Conservation (phyloP, 116 monocot species). For the Zostera marina region DNA sequence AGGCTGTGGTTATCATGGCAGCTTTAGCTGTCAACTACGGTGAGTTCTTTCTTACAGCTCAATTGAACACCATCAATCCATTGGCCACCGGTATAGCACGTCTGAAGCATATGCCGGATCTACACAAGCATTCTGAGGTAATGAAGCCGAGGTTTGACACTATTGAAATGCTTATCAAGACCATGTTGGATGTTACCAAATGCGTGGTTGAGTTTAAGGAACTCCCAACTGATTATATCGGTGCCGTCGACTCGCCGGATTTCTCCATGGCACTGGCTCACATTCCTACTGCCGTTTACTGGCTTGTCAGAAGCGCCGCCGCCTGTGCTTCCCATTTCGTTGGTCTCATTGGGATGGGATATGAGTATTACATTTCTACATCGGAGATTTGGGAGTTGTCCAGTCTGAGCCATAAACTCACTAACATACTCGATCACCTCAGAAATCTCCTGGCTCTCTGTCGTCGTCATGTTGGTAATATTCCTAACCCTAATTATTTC, state of each 20-base stretch:
- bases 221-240: constrained; percentile 47
- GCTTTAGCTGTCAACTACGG: constrained; percentile 60
- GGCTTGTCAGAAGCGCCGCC: constrained; percentile 38
- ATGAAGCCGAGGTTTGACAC: constrained; percentile 63
- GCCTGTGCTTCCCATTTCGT: constrained; percentile 55
- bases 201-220: constrained; percentile 59
- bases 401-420: constrained; percentile 59
- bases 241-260: constrained; percentile 21
- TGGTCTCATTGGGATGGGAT: constrained; percentile 47
- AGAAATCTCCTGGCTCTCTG: constrained; percentile 32
- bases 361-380: constrained; percentile 47
- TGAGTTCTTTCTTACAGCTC: constrained; percentile 59
- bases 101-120: constrained; percentile 53
- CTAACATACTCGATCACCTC: constrained; percentile 52
- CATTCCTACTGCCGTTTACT: constrained; percentile 72
- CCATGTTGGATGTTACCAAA: constrained; percentile 53
- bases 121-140: constrained; percentile 33
- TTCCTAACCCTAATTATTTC: no score
- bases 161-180: constrained; percentile 39
- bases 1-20: constrained; percentile 48
- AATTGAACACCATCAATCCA: constrained; percentile 54
- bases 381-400: constrained; percentile 80
- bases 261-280: constrained; percentile 35
- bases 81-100: constrained; percentile 45
- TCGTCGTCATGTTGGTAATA: constrained; percentile 31